These are phyloP conservation scores for Leptomonas seymouri DNA, from an alignment of 208 protist genomes.

Conservation along the genomic window DNA sequence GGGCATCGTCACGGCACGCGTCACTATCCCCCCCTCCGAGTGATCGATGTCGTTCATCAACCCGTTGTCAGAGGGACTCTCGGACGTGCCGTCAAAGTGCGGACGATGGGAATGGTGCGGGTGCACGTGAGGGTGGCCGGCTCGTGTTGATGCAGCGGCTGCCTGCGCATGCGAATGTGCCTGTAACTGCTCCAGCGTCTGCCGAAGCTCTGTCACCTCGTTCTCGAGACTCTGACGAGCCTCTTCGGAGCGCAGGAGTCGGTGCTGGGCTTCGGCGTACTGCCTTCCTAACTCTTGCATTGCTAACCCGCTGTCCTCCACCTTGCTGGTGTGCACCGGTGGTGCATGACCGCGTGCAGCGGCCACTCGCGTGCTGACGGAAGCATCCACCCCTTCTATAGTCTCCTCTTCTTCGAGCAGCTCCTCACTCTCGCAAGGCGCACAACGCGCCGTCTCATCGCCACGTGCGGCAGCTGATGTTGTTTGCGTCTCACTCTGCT, in stretches of 20 bases:
- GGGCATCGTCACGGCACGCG: slow-evolving; percentile 20
- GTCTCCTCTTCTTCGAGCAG: slow-evolving; percentile 18
- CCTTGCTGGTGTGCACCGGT: slow-evolving; percentile 7
- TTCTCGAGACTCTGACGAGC: slow-evolving; percentile 33
- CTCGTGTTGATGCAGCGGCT: neutral
- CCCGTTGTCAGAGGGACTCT: neutral
- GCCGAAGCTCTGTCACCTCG: slow-evolving; percentile 39
- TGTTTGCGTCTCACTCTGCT: slow-evolving; percentile 17
- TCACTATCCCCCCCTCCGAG: slow-evolving; percentile 5
- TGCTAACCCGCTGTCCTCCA: slow-evolving; percentile 26
- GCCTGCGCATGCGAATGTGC: neutral
- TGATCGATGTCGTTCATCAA: neutral
- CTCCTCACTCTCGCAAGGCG: neutral
- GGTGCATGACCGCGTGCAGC: slow-evolving; percentile 6
- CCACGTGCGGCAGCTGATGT: slow-evolving; percentile 9
- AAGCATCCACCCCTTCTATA: slow-evolving; percentile 18
- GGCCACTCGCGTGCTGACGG: slow-evolving; percentile 31
- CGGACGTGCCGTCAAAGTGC: neutral
- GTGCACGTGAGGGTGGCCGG: neutral
- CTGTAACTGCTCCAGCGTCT: slow-evolving; percentile 23
- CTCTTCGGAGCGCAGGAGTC: slow-evolving; percentile 41
- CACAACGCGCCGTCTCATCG: neutral
- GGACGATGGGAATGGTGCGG: neutral
- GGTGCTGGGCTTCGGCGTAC: slow-evolving; percentile 52
- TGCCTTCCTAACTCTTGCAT: slow-evolving; percentile 48